Evolutionary conservation across 73 alveolate genomes (phyloP).

Genomic region (Paramecium biaurelia): DNA sequence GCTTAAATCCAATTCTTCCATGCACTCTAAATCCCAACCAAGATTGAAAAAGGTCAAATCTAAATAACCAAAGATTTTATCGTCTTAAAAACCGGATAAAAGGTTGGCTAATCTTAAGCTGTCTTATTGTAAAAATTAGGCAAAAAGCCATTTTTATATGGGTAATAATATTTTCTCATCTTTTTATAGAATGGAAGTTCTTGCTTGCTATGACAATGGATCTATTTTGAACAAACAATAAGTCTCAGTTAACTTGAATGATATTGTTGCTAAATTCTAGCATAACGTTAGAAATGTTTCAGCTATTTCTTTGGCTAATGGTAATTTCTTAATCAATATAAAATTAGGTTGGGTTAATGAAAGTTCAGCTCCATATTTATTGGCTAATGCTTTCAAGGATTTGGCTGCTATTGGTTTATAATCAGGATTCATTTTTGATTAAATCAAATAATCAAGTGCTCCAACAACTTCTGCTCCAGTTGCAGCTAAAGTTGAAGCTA

Average conservation of each 20-base stretch:
- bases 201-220: slow-evolving; percentile 95
- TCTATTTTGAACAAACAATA: slow-evolving; percentile 94
- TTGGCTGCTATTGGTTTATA: slow-evolving; percentile 95
- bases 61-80: slow-evolving; percentile 94
- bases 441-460: slow-evolving; percentile 76
- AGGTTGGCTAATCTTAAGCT: slow-evolving; percentile 95
- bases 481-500: slow-evolving; percentile 71
- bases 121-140: slow-evolving; percentile 96
- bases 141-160: slow-evolving; percentile 97
- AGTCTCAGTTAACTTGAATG: slow-evolving; percentile 92
- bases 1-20: slow-evolving; percentile 99
- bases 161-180: slow-evolving; percentile 17
- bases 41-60: slow-evolving; percentile 98
- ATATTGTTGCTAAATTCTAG: slow-evolving; percentile 78
- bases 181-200: slow-evolving; percentile 75
- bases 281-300: slow-evolving; percentile 82
- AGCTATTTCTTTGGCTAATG: slow-evolving; percentile 84
- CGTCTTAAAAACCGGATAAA: slow-evolving; percentile 83
- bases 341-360: slow-evolving; percentile 77
- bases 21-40: slow-evolving; percentile 93
- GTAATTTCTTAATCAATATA: slow-evolving; percentile 56
- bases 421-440: slow-evolving; percentile 84
- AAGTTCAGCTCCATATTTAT: slow-evolving; percentile 96
- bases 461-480: slow-evolving; percentile 61
- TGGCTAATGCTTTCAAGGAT: slow-evolving; percentile 97